A percentile compares a stretch with the other conserved stretches of the same genome.
Evolutionary conservation across 345 rosid genomes (phyloP).

Genomic region (Anastatica hierochuntica): DNA sequence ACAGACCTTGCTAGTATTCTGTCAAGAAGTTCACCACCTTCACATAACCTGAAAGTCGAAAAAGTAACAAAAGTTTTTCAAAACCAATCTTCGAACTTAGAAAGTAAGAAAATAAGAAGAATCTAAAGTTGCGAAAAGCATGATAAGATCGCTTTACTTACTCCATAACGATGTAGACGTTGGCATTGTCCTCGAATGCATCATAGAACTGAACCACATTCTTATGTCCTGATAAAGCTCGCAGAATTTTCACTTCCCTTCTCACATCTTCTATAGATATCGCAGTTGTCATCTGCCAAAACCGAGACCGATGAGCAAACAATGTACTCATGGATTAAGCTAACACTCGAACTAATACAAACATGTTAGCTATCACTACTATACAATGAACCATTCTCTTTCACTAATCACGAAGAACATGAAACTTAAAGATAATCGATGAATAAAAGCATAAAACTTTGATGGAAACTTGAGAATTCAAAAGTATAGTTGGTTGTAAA

Average conservation of each 20-base stretch:
- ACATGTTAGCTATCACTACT: neutral
- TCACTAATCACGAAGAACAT: too few relatives aligned
- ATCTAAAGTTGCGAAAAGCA: neutral
- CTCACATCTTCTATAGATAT: conserved; percentile 96
- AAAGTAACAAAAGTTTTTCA: too few relatives aligned
- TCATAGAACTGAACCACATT: conserved; percentile 78
- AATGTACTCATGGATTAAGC: conserved; percentile 2
- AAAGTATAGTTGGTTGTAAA: neutral
- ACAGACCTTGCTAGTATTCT: conserved; percentile 84
- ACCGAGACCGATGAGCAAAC: conserved; percentile 3
- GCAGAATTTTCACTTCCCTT: conserved; percentile 88
- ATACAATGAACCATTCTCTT: too few relatives aligned
- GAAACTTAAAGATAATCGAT: too few relatives aligned
- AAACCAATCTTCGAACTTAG: too few relatives aligned
- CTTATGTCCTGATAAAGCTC: conserved; percentile 72
- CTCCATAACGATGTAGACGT: conserved; percentile 94
- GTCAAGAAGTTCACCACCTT: conserved; percentile 96
- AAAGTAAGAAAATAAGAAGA: too few relatives aligned
- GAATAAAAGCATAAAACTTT: too few relatives aligned
- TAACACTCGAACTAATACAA: neutral
- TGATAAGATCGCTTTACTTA: conserved; percentile 31
- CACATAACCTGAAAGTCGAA: conserved; percentile 94
- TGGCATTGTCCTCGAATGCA: conserved; percentile 80
- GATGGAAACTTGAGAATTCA: too few relatives aligned
- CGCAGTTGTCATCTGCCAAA: conserved; percentile 85